A percentile compares a stretch with the other conserved stretches of the same genome.
Conservation (phyloP, 768 basidiomycete genomes). For the Lactarius evosmus region DNA sequence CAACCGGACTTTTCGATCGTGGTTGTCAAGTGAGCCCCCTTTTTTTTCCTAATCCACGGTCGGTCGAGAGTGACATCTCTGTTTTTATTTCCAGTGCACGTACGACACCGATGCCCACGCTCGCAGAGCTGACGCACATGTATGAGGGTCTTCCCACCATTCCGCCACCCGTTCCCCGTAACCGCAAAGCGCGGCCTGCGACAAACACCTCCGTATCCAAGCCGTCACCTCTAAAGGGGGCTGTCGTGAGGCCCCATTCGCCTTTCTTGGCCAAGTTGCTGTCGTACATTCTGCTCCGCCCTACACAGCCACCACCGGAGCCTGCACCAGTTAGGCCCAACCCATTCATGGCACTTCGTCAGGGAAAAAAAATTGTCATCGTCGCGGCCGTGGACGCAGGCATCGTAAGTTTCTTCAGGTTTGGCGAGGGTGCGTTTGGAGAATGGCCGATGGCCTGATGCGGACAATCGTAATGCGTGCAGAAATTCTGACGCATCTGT, state of each 20-base stretch:
- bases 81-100: conserved; percentile 54
- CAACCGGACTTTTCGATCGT: conserved; percentile 84
- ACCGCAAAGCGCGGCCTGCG: conserved; percentile 27
- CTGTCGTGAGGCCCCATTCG: neutral
- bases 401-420: conserved; percentile 83
- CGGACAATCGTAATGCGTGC: neutral
- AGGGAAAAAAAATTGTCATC: conserved; percentile 78
- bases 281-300: neutral
- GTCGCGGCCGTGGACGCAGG: conserved; percentile 89
- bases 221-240: neutral
- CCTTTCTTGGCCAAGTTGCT: conserved; percentile 8
- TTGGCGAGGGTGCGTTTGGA: conserved; percentile 80
- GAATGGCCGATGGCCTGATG: conserved; percentile 67
- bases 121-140: conserved; percentile 71
- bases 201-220: neutral
- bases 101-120: conserved; percentile 75
- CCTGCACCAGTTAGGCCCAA: conserved; percentile 46
- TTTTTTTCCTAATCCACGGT: neutral
- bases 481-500: neutral
- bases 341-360: conserved; percentile 77
- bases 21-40: conserved; percentile 69
- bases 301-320: neutral
- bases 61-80: neutral
- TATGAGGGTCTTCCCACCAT: conserved; percentile 64
- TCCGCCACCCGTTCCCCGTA: conserved; percentile 60